Evolutionary conservation across 148 eudicot genomes (phyloP).

Genomic region (Spergularia marina): DNA sequence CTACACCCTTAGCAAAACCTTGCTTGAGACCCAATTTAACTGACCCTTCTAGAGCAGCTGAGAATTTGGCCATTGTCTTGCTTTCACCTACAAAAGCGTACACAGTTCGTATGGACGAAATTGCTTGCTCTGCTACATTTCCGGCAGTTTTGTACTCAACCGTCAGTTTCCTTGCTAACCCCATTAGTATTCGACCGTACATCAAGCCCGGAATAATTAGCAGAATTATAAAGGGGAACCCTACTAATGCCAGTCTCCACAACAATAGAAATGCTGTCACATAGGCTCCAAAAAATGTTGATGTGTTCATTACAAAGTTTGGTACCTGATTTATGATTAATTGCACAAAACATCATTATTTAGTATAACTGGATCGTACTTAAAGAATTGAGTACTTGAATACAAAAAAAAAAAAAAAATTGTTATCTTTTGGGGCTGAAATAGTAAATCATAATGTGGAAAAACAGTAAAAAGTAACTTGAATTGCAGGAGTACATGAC

Average conservation of each 20-base stretch:
- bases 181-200: constrained; percentile 66
- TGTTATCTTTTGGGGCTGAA: too few species aligned
- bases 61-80: constrained; percentile 54
- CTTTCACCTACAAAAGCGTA: constrained; percentile 77
- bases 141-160: constrained; percentile 56
- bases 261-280: constrained; percentile 52
- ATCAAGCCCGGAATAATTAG: constrained; percentile 70
- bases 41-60: constrained; percentile 60
- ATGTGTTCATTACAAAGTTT: constrained; percentile 59
- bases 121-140: constrained; percentile 62
- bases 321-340: constrained; percentile 46
- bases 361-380: too few species aligned
- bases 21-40: constrained; percentile 67
- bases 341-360: not conserved
- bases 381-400: too few species aligned
- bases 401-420: too few species aligned
- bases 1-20: constrained; percentile 79
- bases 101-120: constrained; percentile 76
- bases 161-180: constrained; percentile 53
- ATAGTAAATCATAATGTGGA: too few species aligned
- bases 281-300: constrained; percentile 65
- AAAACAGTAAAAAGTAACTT: too few species aligned
- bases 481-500: too few species aligned
- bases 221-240: constrained; percentile 54
- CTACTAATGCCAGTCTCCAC: constrained; percentile 76